Percentiles rank a stretch among this genome's conserved stretches.
Conservation (phyloP, 2,329 filamentous ascomycete genomes). For the Mycosphaerella arachidis region DNA sequence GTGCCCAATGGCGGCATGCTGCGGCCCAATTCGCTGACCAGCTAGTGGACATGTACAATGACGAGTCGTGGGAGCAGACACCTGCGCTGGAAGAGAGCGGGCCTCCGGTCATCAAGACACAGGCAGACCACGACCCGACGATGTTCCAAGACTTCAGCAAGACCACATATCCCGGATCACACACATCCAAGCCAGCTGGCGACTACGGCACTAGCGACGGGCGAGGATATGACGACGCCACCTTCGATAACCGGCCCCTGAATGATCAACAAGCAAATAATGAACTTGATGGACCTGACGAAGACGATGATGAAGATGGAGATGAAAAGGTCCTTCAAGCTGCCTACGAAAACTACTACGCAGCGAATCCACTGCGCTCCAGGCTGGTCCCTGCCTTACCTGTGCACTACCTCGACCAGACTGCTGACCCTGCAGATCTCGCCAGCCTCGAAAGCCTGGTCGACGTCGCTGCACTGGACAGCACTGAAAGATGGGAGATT, state of each 20-base stretch:
- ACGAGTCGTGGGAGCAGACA: not conserved
- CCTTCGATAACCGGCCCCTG: not conserved
- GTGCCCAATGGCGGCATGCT: not conserved
- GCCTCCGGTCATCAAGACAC: not conserved
- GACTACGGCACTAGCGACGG: not conserved
- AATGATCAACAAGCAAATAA: not conserved
- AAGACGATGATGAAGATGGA: slow-evolving; percentile 3
- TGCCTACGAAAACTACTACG: slow-evolving; percentile 7
- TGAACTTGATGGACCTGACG: not conserved
- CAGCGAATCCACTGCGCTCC: slow-evolving; percentile 3
- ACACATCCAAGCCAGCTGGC: not conserved
- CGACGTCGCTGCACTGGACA: not conserved
- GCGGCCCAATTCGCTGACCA: not conserved
- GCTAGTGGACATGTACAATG: not conserved
- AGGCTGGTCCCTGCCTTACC: not conserved
- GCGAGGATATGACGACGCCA: not conserved
- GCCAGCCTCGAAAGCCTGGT: not conserved
- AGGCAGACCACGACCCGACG: not conserved
- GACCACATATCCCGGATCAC: not conserved
- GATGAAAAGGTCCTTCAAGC: not conserved
- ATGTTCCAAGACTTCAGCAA: not conserved
- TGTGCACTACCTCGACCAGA: not conserved
- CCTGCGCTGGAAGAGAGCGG: not conserved
- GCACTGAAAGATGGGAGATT: slow-evolving; percentile 27
- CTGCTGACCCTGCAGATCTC: slow-evolving; percentile 4